These are phyloP conservation scores for Syncephalastrum sp. DNA, from an alignment of 371 early-diverging fungal species.

Conservation along the genomic window DNA sequence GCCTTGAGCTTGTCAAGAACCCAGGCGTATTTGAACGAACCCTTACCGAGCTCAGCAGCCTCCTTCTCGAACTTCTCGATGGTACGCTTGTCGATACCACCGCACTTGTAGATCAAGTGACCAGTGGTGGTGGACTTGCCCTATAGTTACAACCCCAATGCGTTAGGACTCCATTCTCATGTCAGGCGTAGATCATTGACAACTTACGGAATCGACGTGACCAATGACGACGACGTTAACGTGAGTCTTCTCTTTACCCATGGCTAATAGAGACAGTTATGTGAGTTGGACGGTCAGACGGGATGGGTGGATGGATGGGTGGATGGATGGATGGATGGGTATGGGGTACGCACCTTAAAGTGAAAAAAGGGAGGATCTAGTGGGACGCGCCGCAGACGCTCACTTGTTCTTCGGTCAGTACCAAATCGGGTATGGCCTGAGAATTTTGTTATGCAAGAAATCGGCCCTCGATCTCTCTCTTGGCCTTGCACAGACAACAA, in stretches of 20 bases:
- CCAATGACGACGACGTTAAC: constrained; percentile 99
- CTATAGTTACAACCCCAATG: constrained; percentile 8
- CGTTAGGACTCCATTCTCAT: not conserved
- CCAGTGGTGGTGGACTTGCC: constrained; percentile 68
- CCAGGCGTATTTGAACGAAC: constrained; percentile 97
- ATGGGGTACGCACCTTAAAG: too few species aligned
- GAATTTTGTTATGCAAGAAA: too few species aligned
- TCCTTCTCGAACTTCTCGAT: constrained; percentile 99
- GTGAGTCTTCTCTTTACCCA: constrained; percentile 95
- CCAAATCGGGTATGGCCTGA: too few species aligned
- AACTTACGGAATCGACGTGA: constrained; percentile 99
- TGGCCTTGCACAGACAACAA: too few species aligned
- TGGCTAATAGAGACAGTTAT: constrained; percentile 24
- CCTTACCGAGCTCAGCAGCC: constrained; percentile 96
- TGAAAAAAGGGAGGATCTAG: too few species aligned
- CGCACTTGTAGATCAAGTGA: constrained; percentile 99
- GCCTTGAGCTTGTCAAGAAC: constrained; percentile 97
- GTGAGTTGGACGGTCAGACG: not conserved
- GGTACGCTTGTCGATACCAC: constrained; percentile 99
- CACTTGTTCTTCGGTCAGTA: too few species aligned
- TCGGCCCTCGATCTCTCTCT: too few species aligned
- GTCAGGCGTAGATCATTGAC: constrained; percentile 16
- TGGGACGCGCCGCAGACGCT: too few species aligned
- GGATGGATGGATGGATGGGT: constrained; percentile 8
- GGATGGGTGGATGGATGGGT: constrained; percentile 9